Base-by-base conservation (phyloP, 495 filamentous ascomycete species). In the Podospora bellae-mahoneyi region DNA sequence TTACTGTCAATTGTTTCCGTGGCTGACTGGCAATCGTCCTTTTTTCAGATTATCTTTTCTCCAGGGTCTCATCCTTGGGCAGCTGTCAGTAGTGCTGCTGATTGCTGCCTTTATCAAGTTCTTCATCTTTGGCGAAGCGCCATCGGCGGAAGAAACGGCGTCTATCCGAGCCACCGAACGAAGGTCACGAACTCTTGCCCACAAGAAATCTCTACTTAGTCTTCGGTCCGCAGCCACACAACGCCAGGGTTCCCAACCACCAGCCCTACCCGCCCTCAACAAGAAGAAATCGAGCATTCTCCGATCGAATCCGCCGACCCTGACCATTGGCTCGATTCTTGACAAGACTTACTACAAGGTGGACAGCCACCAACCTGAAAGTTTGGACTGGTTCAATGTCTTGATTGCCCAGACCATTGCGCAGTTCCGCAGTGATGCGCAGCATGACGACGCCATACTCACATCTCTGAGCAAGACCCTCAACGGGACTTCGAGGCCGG, bases 351-450 rank as follows among this genome's bases (percentile, higher is more conserved):
- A 98, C 82, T 99, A 99, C 81, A 97, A 95, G 79, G 92, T 96
- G 64, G 88, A 94, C 66, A 91, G 90, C 55, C 95, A 99, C 76
- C 94, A 97, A 78, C 96, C 95, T n/a, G 95, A 99, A 79, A 93
- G 90, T n/a, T 81, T 99, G 71, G 95, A 99, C 76, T 99, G 95
- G 95, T 98, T 99, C 84, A 99, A 99, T 78, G 95, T 99, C 27
- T 84, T 99, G 66, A 89, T 98, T 64, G 96, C 95, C 6, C 95
- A 99, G 81, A 96, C 96, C 0, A 94, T 99, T 64, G 94, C 96
- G 3, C 96, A 98, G 75, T 93, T 98, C 74, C 86, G 95, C 62
- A 88, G 89, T 68, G 96, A 97, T 73, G 95, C 95, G 27, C 85
- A 91, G 30, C 87, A 92, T 64, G 93, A 97, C 74, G 91, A 92